A percentile compares a stretch with the other conserved stretches of the same genome.
Conservation (phyloP, 306 rosid species). For the Albizia julibrissin region DNA sequence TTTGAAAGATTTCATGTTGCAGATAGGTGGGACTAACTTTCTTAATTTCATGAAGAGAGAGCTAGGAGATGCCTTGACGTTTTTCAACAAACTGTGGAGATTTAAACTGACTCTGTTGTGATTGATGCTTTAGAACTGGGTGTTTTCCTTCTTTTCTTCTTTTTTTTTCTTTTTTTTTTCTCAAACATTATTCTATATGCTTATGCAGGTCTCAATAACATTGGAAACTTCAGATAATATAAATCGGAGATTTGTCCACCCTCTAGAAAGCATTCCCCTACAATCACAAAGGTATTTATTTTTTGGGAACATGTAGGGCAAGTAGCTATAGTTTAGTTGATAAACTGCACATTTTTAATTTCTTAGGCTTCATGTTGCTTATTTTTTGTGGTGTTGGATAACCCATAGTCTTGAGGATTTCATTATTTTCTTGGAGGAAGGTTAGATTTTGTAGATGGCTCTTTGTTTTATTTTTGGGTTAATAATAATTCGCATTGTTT, state of each 20-base stretch:
- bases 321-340: not conserved
- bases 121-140: slow-evolving; percentile 29
- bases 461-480: not conserved
- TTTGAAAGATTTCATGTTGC: slow-evolving; percentile 28
- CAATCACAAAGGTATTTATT: slow-evolving; percentile 77
- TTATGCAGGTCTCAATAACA: slow-evolving; percentile 71
- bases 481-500: slow-evolving; percentile 2
- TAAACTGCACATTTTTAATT: not conserved
- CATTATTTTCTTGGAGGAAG: not conserved
- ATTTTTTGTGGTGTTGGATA: not conserved
- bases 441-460: not conserved
- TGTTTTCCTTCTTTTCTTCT: slow-evolving; percentile 12
- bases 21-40: slow-evolving; percentile 98
- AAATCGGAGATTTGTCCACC: slow-evolving; percentile 74
- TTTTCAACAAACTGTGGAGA: slow-evolving; percentile 28
- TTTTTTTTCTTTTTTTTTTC: slow-evolving; percentile 21
- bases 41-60: slow-evolving; percentile 72
- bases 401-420: not conserved
- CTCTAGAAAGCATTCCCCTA: slow-evolving; percentile 94
- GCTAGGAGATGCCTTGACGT: slow-evolving; percentile 98
- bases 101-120: slow-evolving; percentile 20
- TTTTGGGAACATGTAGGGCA: not conserved
- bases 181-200: not conserved
- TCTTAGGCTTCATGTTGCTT: not conserved
- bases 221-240: slow-evolving; percentile 94